Percentiles rank a stretch among this genome's conserved stretches.
phyloP scores from a whole-genome alignment of 164 flowering plant genomes.

The Pachysandra terminalis region DNA sequence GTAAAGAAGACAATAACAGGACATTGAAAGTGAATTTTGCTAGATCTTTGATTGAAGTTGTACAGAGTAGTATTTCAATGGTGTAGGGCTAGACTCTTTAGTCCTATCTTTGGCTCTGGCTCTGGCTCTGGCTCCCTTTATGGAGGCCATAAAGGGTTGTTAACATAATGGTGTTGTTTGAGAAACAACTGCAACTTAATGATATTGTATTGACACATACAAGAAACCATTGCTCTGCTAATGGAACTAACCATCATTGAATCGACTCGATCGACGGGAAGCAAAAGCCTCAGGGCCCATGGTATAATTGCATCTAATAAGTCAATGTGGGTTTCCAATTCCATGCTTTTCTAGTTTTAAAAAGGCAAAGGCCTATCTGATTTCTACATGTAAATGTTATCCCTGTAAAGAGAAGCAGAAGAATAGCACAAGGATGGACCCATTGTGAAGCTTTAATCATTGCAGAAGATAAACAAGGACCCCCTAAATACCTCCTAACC shows the following conservation, averaged over 20 bases:
- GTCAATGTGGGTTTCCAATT: conserved; percentile 18
- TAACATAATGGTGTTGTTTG: conserved; percentile 26
- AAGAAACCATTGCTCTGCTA: conserved; percentile 7
- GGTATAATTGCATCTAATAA: conserved; percentile 6
- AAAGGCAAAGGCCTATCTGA: conserved; percentile 6
- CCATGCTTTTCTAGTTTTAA: conserved; percentile 4
- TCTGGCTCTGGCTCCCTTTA: conserved; percentile 9
- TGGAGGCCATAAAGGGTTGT: conserved; percentile 32
- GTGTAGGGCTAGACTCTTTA: not conserved
- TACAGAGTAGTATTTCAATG: not conserved
- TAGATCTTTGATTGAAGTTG: too few species aligned
- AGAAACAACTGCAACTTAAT: conserved; percentile 9
- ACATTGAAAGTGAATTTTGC: too few species aligned
- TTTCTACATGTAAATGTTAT: not conserved
- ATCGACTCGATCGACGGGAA: not conserved
- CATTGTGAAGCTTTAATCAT: conserved; percentile 16
- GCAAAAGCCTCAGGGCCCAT: conserved; percentile 11
- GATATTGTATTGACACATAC: conserved; percentile 1
- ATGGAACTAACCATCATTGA: conserved; percentile 19
- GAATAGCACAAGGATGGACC: too few species aligned
- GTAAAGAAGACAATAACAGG: too few species aligned
- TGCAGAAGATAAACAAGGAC: not conserved
- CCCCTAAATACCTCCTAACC: too few species aligned
- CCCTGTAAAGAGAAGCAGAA: not conserved
- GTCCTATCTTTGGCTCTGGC: not conserved